Conservation (phyloP, 1,139 yeast genomes). For the Schizosaccharomyces versatilis region DNA sequence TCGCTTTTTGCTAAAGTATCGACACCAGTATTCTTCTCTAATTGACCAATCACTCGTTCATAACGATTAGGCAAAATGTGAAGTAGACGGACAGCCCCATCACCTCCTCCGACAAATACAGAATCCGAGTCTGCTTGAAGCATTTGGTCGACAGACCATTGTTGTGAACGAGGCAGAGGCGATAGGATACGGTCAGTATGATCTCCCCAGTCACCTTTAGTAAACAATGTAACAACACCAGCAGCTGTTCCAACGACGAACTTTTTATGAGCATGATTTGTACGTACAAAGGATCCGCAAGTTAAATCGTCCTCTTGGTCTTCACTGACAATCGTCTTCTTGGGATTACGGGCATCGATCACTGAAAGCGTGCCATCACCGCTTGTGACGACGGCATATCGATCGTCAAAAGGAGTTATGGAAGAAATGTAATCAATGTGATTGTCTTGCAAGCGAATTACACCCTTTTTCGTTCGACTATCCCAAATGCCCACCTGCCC, state of each 20-base stretch:
- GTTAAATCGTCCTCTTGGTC: constrained; percentile 11
- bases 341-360: constrained; percentile 6
- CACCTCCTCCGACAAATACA: not conserved
- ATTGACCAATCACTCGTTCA: constrained; percentile 2
- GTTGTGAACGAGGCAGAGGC: not conserved
- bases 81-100: constrained; percentile 2
- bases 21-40: not conserved
- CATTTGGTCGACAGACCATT: constrained; percentile 2
- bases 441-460: not conserved
- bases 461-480: not conserved
- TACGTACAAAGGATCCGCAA: constrained; percentile 4
- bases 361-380: constrained; percentile 10
- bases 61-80: constrained; percentile 4
- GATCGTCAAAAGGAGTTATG: constrained; percentile 6
- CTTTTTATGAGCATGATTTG: constrained; percentile 1
- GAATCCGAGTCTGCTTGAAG: constrained; percentile 1
- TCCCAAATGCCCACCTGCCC: constrained; percentile 9
- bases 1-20: not conserved
- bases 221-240: constrained; percentile 8
- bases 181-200: constrained; percentile 5
- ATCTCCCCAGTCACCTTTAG: constrained; percentile 7
- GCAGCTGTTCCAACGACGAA: constrained; percentile 8
- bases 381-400: constrained; percentile 6
- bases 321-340: constrained; percentile 2
- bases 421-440: constrained; percentile 10